Conservation (phyloP, 805 yeast species). For the Pachysolen tannophilus region DNA sequence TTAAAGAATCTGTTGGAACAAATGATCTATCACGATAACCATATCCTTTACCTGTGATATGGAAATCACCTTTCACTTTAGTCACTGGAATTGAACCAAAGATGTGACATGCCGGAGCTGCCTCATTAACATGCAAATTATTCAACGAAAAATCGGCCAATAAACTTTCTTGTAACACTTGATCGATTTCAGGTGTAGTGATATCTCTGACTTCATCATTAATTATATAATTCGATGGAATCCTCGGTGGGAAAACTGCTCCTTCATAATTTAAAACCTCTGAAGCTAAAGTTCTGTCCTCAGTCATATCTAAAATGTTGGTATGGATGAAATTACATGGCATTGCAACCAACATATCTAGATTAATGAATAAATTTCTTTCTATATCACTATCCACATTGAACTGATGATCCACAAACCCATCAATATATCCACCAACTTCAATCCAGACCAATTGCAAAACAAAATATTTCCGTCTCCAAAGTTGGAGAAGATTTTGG, state of each 20-base stretch:
- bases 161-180: slow-evolving; percentile 55
- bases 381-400: slow-evolving; percentile 56
- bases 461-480: slow-evolving; percentile 49
- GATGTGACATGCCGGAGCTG: slow-evolving; percentile 77
- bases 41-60: slow-evolving; percentile 69
- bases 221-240: slow-evolving; percentile 42
- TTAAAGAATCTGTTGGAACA: slow-evolving; percentile 43
- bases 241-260: slow-evolving; percentile 32
- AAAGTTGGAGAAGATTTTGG: slow-evolving; percentile 63
- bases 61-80: slow-evolving; percentile 79
- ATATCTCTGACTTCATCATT: slow-evolving; percentile 37
- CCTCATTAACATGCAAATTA: slow-evolving; percentile 37
- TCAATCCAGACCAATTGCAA: slow-evolving; percentile 76
- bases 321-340: slow-evolving; percentile 75
- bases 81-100: slow-evolving; percentile 80
- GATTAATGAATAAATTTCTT: slow-evolving; percentile 56
- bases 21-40: slow-evolving; percentile 48
- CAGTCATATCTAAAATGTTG: slow-evolving; percentile 68
- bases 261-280: slow-evolving; percentile 72
- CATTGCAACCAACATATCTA: slow-evolving; percentile 76
- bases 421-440: slow-evolving; percentile 78
- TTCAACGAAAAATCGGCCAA: slow-evolving; percentile 50
- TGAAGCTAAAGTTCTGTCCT: slow-evolving; percentile 70
- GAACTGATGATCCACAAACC: slow-evolving; percentile 70
- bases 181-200: slow-evolving; percentile 56